These are phyloP conservation scores for Beauveria medogensis DNA, from an alignment of 2,329 filamentous ascomycete genomes.

Conservation along the genomic window DNA sequence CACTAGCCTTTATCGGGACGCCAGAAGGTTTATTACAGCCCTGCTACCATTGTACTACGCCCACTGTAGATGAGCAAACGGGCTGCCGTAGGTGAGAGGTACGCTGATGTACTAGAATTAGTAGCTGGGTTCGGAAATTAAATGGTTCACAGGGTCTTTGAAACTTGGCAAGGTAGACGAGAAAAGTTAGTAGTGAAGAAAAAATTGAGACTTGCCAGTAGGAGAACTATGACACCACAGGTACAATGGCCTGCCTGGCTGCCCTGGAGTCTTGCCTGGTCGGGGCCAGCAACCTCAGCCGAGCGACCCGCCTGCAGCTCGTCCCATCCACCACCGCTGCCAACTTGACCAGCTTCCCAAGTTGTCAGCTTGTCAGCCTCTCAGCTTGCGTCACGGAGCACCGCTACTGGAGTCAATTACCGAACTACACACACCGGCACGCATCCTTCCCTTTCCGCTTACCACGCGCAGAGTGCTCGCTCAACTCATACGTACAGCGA, in stretches of 20 bases:
- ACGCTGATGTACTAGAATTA: no score
- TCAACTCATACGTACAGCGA: not conserved
- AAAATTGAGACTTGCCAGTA: no score
- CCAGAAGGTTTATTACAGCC: not conserved
- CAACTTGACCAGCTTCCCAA: constrained; percentile 8
- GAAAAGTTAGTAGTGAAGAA: no score
- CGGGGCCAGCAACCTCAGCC: constrained; percentile 1
- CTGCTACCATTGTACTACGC: no score
- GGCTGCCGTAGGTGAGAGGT: no score
- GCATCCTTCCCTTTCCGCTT: not conserved
- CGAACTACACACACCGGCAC: not conserved
- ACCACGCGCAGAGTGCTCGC: not conserved
- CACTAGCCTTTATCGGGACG: constrained; percentile 7
- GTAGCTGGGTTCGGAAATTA: no score
- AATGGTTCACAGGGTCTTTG: no score
- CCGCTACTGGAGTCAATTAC: not conserved
- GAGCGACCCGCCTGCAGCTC: not conserved
- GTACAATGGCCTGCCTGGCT: not conserved
- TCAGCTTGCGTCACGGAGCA: constrained; percentile 13
- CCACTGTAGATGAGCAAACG: no score
- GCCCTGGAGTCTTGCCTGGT: not conserved
- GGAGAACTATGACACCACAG: no score
- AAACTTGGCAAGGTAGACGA: no score
- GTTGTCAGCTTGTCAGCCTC: constrained; percentile 4
- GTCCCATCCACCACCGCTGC: not conserved